phyloP scores from a whole-genome alignment of 2,329 filamentous ascomycete genomes.

The Seiridium cupressi region DNA sequence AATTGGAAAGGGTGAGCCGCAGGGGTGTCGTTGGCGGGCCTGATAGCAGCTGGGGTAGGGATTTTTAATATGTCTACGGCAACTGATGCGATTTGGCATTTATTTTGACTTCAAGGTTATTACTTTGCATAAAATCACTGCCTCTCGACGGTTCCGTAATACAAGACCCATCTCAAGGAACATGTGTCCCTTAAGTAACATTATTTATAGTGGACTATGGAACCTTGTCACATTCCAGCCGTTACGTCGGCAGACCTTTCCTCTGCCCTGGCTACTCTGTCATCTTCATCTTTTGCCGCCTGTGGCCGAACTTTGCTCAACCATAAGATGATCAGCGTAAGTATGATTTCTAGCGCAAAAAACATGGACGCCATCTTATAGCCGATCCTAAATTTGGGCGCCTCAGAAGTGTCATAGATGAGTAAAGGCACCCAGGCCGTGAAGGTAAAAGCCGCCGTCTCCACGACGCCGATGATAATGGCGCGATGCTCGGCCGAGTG shows the following conservation, averaged over 20 bases:
- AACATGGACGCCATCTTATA: slow-evolving; percentile 23
- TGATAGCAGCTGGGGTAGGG: no score
- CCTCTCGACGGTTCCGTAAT: no score
- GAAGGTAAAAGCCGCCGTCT: slow-evolving; percentile 41
- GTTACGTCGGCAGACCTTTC: not conserved
- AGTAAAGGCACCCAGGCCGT: slow-evolving; percentile 41
- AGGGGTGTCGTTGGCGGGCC: no score
- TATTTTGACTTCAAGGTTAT: no score
- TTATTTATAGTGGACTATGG: not conserved
- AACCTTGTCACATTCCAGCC: not conserved
- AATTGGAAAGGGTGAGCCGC: no score
- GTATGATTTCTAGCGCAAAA: slow-evolving; percentile 15
- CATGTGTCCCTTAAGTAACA: not conserved
- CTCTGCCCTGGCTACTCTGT: not conserved
- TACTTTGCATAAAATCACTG: no score
- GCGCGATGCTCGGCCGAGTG: slow-evolving; percentile 47
- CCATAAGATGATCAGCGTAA: slow-evolving; percentile 13
- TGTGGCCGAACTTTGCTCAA: slow-evolving; percentile 12
- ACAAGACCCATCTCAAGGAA: not conserved
- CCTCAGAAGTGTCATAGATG: slow-evolving; percentile 32
- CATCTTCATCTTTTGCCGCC: not conserved
- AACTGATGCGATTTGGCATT: no score
- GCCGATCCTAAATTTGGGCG: slow-evolving; percentile 37
- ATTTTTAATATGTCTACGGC: no score
- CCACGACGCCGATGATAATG: slow-evolving; percentile 47